Base-by-base conservation (phyloP, 176 grass and related monocot genomes). In the Triticum dicoccoides region DNA sequence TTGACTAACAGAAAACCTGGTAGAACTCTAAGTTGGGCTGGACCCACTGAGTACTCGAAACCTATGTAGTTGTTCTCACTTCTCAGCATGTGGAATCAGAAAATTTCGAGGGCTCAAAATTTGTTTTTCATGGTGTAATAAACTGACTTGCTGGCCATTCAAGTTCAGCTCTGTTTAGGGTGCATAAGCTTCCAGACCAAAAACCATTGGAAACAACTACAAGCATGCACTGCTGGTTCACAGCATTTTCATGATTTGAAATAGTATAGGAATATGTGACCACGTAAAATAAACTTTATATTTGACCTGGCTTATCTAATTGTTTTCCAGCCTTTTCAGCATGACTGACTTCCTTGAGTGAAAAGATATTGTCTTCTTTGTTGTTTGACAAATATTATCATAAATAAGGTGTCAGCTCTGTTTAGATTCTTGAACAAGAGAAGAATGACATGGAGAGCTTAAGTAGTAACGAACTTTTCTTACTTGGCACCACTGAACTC, bases 201-300 rank as follows among this genome's bases (percentile, higher is more conserved):
- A 47, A 84, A n/a, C 11, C 11, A 76, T 21, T 41, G 21, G 59
- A 61, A 58, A 80, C 25, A 91, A 69, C 49, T 51, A 6, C 47
- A 30, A 18, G 10, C 20, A 37, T 75, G 68, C 68, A 44, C 32
- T 21, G 12, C 65, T 83, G 11, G 20, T 37, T 73, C 17, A 59
- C 33, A 24, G 39, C 41, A 54, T 76, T 88, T 85, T 42, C 5
- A 59, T 39, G 18, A 51, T 41, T 38, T 80, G 51, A 33, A 81
- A 68, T 76, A 63, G 38, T 52, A 47, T 39, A 23, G 15, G 8
- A 83, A 83, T 73, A 88, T 78, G 47, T 78, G 80, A 33, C n/a
- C 17, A 59, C 6, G 5, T 30, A 49, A 41, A 30, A 23, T 73
- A 51, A 29, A 17, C 45, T 65, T 83, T 8, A 76, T 83, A 35